Evolutionary conservation across 345 rosid genomes (phyloP).

Genomic region (Pistacia integerrima): DNA sequence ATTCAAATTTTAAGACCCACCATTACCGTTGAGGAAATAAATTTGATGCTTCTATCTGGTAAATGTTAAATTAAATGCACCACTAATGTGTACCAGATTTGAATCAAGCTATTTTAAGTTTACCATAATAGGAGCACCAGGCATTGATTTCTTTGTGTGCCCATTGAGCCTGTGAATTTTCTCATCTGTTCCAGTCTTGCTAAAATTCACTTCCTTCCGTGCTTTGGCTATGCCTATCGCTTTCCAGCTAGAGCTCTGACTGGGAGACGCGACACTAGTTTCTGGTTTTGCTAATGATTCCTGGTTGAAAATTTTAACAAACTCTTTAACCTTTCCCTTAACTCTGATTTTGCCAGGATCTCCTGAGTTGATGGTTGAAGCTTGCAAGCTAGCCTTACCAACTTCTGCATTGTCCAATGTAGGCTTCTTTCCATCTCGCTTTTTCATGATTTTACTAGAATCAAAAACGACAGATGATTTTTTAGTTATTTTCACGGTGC

Average conservation of each 20-base stretch:
- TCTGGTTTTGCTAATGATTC: constrained; percentile 45
- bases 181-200: constrained; percentile 23
- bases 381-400: constrained; percentile 34
- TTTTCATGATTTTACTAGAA: constrained; percentile 37
- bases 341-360: constrained; percentile 44
- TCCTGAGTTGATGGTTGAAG: constrained; percentile 25
- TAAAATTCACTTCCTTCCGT: constrained; percentile 30
- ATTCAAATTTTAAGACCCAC: neutral
- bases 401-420: constrained; percentile 28
- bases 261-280: constrained; percentile 30
- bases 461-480: constrained; percentile 30
- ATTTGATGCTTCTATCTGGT: neutral
- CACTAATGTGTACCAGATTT: neutral
- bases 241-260: constrained; percentile 44
- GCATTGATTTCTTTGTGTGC: constrained; percentile 19
- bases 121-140: constrained; percentile 37
- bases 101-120: neutral
- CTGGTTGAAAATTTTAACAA: constrained; percentile 71
- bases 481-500: constrained; percentile 32
- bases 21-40: neutral
- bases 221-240: constrained; percentile 27
- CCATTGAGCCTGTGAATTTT: constrained; percentile 23
- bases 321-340: constrained; percentile 77
- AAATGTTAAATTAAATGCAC: constrained; percentile 1
- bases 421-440: constrained; percentile 32